A percentile compares a stretch with the other conserved stretches of the same genome.
phyloP scores from a whole-genome alignment of 1,284 basidiomycete species.

The Mycosarcoma mackinlayi region DNA sequence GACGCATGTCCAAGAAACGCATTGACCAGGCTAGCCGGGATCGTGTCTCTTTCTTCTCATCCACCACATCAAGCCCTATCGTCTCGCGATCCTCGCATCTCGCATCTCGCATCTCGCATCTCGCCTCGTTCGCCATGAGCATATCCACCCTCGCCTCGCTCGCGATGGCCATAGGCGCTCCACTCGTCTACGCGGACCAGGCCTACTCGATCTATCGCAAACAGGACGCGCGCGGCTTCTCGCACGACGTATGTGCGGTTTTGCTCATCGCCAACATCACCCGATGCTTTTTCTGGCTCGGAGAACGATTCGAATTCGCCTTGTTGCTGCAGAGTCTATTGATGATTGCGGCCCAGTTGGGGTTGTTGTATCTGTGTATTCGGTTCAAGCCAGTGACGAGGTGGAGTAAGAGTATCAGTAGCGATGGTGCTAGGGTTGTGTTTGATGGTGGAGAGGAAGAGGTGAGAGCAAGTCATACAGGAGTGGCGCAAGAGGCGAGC shows the following conservation, averaged over 20 bases:
- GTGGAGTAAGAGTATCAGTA: slow-evolving; percentile 37
- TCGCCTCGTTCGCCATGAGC: slow-evolving; percentile 17
- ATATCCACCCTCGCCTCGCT: slow-evolving; percentile 38
- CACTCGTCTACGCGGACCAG: slow-evolving; percentile 62
- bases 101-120: no score
- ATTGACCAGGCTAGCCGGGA: no score
- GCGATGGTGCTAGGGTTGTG: slow-evolving; percentile 37
- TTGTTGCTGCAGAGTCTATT: slow-evolving; percentile 69
- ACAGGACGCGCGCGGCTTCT: slow-evolving; percentile 81
- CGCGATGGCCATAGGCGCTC: slow-evolving; percentile 57
- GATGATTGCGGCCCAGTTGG: slow-evolving; percentile 71
- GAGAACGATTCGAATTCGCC: slow-evolving; percentile 80
- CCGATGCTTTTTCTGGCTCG: slow-evolving; percentile 77
- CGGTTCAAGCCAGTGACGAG: slow-evolving; percentile 67
- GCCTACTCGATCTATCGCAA: slow-evolving; percentile 59
- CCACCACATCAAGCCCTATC: no score
- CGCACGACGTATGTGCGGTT: slow-evolving; percentile 68
- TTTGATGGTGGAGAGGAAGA: slow-evolving; percentile 24
- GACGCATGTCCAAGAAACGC: no score
- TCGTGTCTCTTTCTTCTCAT: no score
- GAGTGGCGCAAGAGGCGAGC: not conserved
- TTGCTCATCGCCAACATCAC: slow-evolving; percentile 61
- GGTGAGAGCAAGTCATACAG: slow-evolving; percentile 1
- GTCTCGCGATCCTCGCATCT: not conserved
- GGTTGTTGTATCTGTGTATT: slow-evolving; percentile 71